Percentiles rank a stretch among this genome's conserved stretches.
Evolutionary conservation across 169 alveolate genomes (phyloP).

Genomic region (Eimeria acervulina): DNA sequence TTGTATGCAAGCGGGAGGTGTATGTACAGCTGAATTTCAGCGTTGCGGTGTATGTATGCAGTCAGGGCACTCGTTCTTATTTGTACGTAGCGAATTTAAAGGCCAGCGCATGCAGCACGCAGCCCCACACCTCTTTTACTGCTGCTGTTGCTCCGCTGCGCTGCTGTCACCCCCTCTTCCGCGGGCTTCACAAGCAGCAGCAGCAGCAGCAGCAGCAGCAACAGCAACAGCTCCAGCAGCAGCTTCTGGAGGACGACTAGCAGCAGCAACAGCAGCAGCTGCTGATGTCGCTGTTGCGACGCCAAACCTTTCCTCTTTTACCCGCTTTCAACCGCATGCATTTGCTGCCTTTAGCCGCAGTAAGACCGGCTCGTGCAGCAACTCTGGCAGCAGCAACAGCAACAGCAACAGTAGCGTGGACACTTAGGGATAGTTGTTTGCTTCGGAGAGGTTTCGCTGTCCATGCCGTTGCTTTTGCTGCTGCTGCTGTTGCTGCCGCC

Average conservation of each 20-base stretch:
- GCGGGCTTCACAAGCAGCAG: background rate
- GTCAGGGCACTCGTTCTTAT: background rate
- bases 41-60: constrained; percentile 24
- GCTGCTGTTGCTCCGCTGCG: constrained; percentile 40
- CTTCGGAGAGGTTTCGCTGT: too few relatives aligned
- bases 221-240: background rate
- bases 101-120: background rate
- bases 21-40: background rate
- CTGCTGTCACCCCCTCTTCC: constrained; percentile 1
- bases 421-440: too few relatives aligned
- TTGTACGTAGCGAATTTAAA: constrained; percentile 26
- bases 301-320: too few relatives aligned
- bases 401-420: too few relatives aligned
- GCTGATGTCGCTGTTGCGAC: too few relatives aligned
- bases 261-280: constrained; percentile 1
- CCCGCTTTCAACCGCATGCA: too few relatives aligned
- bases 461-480: too few relatives aligned
- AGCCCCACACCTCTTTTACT: background rate
- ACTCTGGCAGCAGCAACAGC: background rate
- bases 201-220: background rate
- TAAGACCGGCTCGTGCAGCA: too few relatives aligned
- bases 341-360: too few relatives aligned
- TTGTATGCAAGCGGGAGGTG: background rate
- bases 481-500: too few relatives aligned
- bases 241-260: background rate